Conservation (phyloP, 1,139 yeast species). For the Martiniozyma asiatica region DNA sequence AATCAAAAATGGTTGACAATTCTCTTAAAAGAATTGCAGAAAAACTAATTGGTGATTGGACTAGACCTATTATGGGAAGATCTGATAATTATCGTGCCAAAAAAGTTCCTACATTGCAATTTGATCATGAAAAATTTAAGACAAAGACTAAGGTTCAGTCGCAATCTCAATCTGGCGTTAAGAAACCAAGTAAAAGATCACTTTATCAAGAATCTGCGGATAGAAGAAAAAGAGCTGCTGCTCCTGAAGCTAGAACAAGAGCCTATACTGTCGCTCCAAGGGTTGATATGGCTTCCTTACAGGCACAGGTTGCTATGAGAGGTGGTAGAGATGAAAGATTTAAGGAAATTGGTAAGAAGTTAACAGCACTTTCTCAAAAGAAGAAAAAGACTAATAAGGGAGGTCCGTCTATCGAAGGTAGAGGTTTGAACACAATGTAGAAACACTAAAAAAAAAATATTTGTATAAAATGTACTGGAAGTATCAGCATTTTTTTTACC, state of each 20-base stretch:
- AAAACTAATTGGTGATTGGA: conserved; percentile 90
- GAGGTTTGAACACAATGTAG: conserved; percentile 31
- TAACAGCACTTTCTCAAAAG: conserved; percentile 32
- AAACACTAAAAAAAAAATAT: background rate
- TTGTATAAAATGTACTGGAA: too few relatives aligned
- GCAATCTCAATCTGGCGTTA: conserved; percentile 8
- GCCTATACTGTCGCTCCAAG: conserved; percentile 88
- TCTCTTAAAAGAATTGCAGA: conserved; percentile 81
- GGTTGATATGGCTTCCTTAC: conserved; percentile 36
- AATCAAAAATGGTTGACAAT: conserved; percentile 82
- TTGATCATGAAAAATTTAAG: conserved; percentile 47
- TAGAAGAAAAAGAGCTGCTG: conserved; percentile 87
- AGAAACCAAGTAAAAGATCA: conserved; percentile 31
- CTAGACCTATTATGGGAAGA: conserved; percentile 93
- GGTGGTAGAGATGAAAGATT: conserved; percentile 63
- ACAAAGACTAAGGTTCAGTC: conserved; percentile 25
- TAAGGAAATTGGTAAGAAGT: conserved; percentile 52
- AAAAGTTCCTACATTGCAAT: conserved; percentile 56
- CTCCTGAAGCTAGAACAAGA: conserved; percentile 78
- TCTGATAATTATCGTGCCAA: conserved; percentile 91
- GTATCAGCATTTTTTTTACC: too few relatives aligned
- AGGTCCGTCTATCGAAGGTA: conserved; percentile 77
- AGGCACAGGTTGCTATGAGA: conserved; percentile 32
- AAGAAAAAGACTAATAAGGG: conserved; percentile 37
- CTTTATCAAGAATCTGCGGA: conserved; percentile 87